A percentile compares a stretch with the other conserved stretches of the same genome.
Conservation (phyloP, 305 asterid genomes). For the Fraxinus angustifolia region DNA sequence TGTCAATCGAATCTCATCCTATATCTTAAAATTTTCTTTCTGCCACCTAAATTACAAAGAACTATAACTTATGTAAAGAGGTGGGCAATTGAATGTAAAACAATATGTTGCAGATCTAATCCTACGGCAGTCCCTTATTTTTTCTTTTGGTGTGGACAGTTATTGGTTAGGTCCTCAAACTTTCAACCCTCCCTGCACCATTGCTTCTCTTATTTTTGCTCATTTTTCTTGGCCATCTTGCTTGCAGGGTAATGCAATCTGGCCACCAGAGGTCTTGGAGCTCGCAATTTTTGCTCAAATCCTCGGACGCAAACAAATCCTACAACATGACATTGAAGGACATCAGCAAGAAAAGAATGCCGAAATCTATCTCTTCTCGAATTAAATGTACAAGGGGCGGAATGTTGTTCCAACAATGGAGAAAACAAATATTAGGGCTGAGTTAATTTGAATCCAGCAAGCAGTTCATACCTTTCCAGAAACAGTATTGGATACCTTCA, state of each 20-base stretch:
- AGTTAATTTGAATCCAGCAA: constrained; percentile 7
- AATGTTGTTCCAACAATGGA: not conserved
- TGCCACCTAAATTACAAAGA: constrained; percentile 33
- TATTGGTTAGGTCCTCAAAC: constrained; percentile 26
- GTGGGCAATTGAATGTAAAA: constrained; percentile 37
- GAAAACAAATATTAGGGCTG: not conserved
- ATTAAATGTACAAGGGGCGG: not conserved
- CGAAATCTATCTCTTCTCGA: not conserved
- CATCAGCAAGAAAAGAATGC: constrained; percentile 1
- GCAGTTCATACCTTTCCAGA: constrained; percentile 78
- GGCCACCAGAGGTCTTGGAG: constrained; percentile 71
- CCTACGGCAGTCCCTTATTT: constrained; percentile 30
- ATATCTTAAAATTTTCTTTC: constrained; percentile 10
- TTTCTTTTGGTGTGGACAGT: constrained; percentile 22
- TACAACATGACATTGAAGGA: constrained; percentile 34
- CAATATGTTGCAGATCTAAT: constrained; percentile 46
- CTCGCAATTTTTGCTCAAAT: constrained; percentile 58
- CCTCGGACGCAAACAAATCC: constrained; percentile 96
- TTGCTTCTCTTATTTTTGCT: constrained; percentile 26
- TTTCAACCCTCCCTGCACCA: constrained; percentile 27
- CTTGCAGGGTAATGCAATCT: constrained; percentile 76
- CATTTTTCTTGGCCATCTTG: constrained; percentile 43
- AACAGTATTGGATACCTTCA: constrained; percentile 68
- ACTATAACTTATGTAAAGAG: constrained; percentile 31
- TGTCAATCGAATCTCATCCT: constrained; percentile 28